Evolutionary conservation across 1,139 yeast species (phyloP).

Genomic region (Debaryomyces sp.): DNA sequence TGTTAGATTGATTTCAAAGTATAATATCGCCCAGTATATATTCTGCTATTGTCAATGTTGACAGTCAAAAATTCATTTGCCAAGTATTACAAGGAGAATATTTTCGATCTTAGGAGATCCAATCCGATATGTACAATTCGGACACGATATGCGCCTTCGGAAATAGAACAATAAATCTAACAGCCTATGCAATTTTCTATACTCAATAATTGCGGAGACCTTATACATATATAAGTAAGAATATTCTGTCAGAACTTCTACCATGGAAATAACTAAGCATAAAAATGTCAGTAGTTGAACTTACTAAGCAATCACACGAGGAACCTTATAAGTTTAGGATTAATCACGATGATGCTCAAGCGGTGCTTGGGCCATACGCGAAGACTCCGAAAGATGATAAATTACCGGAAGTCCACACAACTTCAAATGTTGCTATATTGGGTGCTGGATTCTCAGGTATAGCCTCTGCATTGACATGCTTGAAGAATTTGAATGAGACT

Average conservation of each 20-base stretch:
- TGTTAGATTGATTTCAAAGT: too few species aligned
- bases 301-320: conserved; percentile 34
- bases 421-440: conserved; percentile 39
- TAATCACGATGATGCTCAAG: conserved; percentile 28
- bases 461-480: conserved; percentile 33
- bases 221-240: neutral
- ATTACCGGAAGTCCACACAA: conserved; percentile 25
- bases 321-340: conserved; percentile 37
- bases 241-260: neutral
- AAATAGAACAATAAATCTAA: neutral
- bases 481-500: conserved; percentile 31
- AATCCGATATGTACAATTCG: neutral
- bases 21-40: too few species aligned
- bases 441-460: conserved; percentile 57
- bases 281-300: conserved; percentile 9
- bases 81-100: neutral
- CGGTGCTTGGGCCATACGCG: conserved; percentile 29
- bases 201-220: neutral
- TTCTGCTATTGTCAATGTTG: too few species aligned
- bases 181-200: neutral
- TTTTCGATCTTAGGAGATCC: neutral
- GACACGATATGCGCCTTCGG: neutral
- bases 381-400: conserved; percentile 17
- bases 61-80: neutral
- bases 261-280: neutral